Base-by-base conservation (phyloP, 768 basidiomycete genomes). In the Xerocomus potaroensis region DNA sequence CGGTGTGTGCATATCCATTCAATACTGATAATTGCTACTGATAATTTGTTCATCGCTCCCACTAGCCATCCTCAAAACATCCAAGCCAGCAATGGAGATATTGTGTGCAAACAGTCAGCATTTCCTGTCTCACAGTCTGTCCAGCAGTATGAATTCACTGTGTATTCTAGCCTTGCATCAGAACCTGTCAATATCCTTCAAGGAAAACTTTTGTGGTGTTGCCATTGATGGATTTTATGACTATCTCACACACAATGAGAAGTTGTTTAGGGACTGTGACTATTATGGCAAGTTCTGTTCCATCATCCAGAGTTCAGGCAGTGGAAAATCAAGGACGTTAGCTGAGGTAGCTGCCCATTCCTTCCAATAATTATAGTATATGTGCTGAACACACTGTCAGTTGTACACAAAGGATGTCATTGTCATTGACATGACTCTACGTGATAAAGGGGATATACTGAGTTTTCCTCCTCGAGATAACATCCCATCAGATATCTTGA, bases 251-350 rank as follows among this genome's bases (percentile, higher is more conserved):
- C 2, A 27, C 5, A 48, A 54, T 4, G 38, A 49, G 16, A 42
- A 19, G 18, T 4, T 23, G 5, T 53, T 47, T 27, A 30, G 7
- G 16, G 8, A 8, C 4, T 8, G 10, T 32, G 30, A 1, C 5
- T 41, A 53, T 19, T 53, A 47, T 5, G 48, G 52, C 31, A 55
- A 27, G 15, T 33, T 52, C 9, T 52, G 54, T 26, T n/a, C 43
- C n/a, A 36, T 45, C 5, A 33, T 52, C 1, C 55, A 57, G 9
- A 57, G 55, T 8, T 57, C 50, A 2, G 55, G 51, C 0, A 58
- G 55, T 0, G 56, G 56, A 0, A 54, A 48, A 31, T 48, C 56
- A 7, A 58, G 52, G 11, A 18, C 49, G 39, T 5, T 58, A 1
- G 49, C 41, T 0, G 52, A 58, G 47, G 56, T 54, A 31, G 12